Conservation (phyloP, 768 basidiomycete genomes). For the Auricularia auricula-judae region DNA sequence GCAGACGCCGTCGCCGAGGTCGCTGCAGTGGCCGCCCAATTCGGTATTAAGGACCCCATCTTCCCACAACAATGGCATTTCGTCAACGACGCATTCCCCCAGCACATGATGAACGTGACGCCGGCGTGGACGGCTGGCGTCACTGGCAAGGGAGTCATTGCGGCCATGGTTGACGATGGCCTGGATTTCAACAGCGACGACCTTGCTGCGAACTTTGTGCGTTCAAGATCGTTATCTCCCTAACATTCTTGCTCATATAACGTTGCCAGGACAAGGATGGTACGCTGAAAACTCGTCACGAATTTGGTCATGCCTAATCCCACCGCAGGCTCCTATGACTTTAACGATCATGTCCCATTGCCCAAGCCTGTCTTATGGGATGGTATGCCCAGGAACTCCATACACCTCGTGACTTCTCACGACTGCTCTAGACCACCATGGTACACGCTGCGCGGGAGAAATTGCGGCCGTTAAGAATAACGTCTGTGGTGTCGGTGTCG, state of each 20-base stretch:
- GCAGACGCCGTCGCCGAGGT: not conserved
- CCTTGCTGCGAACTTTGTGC: slow-evolving; percentile 82
- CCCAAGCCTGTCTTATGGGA: slow-evolving; percentile 82
- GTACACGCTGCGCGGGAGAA: slow-evolving; percentile 96
- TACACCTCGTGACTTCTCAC: not conserved
- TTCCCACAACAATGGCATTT: slow-evolving; percentile 90
- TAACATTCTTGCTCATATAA: not conserved
- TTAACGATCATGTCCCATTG: slow-evolving; percentile 82
- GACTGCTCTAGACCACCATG: slow-evolving; percentile 54
- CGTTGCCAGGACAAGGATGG: not conserved
- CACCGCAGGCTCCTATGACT: slow-evolving; percentile 86
- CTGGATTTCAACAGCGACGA: slow-evolving; percentile 84
- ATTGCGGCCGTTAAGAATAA: slow-evolving; percentile 88
- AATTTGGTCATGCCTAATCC: slow-evolving; percentile 32
- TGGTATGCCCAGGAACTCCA: slow-evolving; percentile 17
- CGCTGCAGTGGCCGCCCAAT: slow-evolving; percentile 35
- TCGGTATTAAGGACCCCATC: slow-evolving; percentile 71
- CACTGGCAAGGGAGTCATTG: slow-evolving; percentile 75
- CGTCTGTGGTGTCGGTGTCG: slow-evolving; percentile 89
- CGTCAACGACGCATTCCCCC: slow-evolving; percentile 72
- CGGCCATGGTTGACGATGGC: slow-evolving; percentile 91
- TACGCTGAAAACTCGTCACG: not conserved
- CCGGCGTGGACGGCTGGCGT: slow-evolving; percentile 78
- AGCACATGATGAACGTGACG: slow-evolving; percentile 88
- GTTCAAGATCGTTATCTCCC: slow-evolving; percentile 19